phyloP scores from a whole-genome alignment of 2,329 filamentous ascomycete genomes.

The Cladophialophora immunda region DNA sequence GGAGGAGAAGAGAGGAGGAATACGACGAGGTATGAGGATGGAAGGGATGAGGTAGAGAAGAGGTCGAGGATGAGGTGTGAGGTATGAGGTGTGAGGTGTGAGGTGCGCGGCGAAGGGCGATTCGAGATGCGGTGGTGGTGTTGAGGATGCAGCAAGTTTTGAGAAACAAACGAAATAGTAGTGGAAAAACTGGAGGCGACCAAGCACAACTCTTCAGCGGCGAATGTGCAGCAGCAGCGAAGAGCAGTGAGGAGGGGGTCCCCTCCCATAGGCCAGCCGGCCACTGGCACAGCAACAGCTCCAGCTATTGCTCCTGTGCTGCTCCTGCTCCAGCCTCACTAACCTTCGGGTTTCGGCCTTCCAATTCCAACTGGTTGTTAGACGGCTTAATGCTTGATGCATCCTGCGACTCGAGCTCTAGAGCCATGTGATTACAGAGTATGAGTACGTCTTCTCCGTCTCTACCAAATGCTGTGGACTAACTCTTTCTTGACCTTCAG shows the following conservation, averaged over 20 bases:
- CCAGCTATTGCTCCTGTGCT: neutral
- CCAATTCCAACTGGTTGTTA: constrained; percentile 10
- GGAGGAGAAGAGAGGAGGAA: constrained; percentile 38
- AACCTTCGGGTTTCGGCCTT: neutral
- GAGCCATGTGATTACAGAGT: neutral
- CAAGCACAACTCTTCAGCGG: constrained; percentile 8
- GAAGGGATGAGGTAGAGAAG: constrained; percentile 29
- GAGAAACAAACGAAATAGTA: constrained; percentile 33
- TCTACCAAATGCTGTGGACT: neutral
- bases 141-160: constrained; percentile 29
- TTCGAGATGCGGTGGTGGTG: constrained; percentile 10
- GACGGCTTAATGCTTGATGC: neutral
- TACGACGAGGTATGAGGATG: constrained; percentile 37
- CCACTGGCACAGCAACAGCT: constrained; percentile 6
- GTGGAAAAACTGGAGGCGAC: constrained; percentile 5
- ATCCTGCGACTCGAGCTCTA: neutral
- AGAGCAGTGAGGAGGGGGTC: neutral
- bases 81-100: constrained; percentile 14
- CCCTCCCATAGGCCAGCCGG: neutral
- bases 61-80: constrained; percentile 28
- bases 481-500: neutral
- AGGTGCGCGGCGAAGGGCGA: constrained; percentile 19
- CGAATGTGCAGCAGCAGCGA: constrained; percentile 14
- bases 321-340: neutral
- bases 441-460: neutral